Evolutionary conservation across 148 eudicot species (phyloP).

Genomic region (Camellia japonica): DNA sequence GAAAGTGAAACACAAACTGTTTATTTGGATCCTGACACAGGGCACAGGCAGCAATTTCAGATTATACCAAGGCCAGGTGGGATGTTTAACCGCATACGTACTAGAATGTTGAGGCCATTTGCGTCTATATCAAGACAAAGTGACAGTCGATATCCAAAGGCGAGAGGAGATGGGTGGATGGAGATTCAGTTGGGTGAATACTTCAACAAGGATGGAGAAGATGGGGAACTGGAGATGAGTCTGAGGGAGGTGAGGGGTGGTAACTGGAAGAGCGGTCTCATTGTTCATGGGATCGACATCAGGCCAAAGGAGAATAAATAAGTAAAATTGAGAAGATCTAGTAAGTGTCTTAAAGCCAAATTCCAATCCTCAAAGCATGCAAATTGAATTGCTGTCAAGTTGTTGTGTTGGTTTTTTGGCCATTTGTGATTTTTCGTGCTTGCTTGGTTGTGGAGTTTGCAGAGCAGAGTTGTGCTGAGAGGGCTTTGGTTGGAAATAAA

Average conservation of each 20-base stretch:
- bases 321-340: neutral
- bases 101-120: neutral
- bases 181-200: conserved; percentile 60
- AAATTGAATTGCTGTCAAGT: too few relatives aligned
- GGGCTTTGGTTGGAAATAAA: too few relatives aligned
- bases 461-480: too few relatives aligned
- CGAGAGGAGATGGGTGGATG: conserved; percentile 62
- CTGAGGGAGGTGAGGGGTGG: conserved; percentile 36
- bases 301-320: conserved; percentile 37
- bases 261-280: conserved; percentile 57
- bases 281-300: conserved; percentile 67
- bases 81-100: conserved; percentile 17
- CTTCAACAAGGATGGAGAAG: conserved; percentile 22
- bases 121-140: conserved; percentile 6
- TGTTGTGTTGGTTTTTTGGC: neutral
- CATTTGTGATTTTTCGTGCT: neutral
- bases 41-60: conserved; percentile 21
- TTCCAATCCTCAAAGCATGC: neutral
- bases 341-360: neutral
- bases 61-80: conserved; percentile 29
- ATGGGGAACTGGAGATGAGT: conserved; percentile 37
- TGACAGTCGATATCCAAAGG: conserved; percentile 25
- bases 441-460: too few relatives aligned
- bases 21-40: conserved; percentile 24
- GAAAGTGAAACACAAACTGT: conserved; percentile 24